phyloP scores from a whole-genome alignment of 2,329 filamentous ascomycete genomes.

The Calonectria naviculata region DNA sequence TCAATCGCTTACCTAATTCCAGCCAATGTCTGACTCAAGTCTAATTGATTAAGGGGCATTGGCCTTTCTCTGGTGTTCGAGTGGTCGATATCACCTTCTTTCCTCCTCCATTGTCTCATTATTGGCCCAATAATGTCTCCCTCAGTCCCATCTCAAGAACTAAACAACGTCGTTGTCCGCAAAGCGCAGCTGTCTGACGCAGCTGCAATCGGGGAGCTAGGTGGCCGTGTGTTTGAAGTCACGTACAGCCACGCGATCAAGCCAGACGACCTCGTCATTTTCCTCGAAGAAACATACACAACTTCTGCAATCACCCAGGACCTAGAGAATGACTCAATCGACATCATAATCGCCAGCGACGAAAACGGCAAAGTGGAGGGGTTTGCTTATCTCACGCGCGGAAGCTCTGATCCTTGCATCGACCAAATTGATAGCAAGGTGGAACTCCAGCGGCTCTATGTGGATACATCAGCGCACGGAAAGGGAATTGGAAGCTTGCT shows the following conservation, averaged over 20 bases:
- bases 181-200: not conserved
- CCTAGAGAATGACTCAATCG: not conserved
- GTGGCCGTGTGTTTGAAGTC: not conserved
- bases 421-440: not conserved
- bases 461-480: not conserved
- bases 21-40: not conserved
- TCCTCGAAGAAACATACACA: not conserved
- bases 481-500: not conserved
- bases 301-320: not conserved
- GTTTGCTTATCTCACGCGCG: not conserved
- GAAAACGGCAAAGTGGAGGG: not conserved
- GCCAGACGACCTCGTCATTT: not conserved
- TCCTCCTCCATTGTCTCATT: not conserved
- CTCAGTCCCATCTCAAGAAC: too few species aligned
- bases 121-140: not conserved
- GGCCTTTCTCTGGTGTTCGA: not conserved
- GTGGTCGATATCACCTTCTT: too few species aligned
- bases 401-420: not conserved
- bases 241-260: not conserved
- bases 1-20: too few species aligned
- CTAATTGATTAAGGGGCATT: not conserved
- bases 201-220: not conserved
- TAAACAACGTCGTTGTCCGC: not conserved
- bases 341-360: not conserved
- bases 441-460: not conserved